A percentile compares a stretch with the other conserved stretches of the same genome.
Conservation (phyloP, 177 flowering plant genomes). For the Telopea speciosissima region DNA sequence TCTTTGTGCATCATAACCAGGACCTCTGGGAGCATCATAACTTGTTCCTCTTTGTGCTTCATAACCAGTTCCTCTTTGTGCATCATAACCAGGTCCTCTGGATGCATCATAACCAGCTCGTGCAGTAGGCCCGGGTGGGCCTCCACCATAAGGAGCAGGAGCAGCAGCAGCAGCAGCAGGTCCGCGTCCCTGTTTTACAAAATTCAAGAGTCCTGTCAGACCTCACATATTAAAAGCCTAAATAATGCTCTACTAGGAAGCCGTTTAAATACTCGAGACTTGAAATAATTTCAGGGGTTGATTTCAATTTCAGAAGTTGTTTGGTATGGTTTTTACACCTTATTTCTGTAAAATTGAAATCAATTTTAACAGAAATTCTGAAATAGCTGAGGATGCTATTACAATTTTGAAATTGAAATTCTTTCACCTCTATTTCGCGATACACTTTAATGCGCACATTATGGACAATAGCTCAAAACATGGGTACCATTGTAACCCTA, state of each 20-base stretch:
- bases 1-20: slow-evolving; percentile 17
- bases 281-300: too few relatives aligned
- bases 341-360: too few relatives aligned
- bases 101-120: slow-evolving; percentile 19
- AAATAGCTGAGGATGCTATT: too few relatives aligned
- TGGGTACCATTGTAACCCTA: too few relatives aligned
- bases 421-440: too few relatives aligned
- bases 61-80: slow-evolving; percentile 15
- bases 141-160: slow-evolving; percentile 10
- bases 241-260: neutral
- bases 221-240: neutral
- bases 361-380: too few relatives aligned
- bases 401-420: too few relatives aligned
- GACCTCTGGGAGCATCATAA: slow-evolving; percentile 18
- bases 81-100: slow-evolving; percentile 26
- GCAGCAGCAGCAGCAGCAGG: neutral
- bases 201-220: neutral
- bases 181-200: slow-evolving; percentile 1
- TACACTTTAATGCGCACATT: too few relatives aligned
- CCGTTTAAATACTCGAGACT: neutral
- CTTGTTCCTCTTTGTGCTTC: slow-evolving; percentile 25
- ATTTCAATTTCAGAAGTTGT: too few relatives aligned
- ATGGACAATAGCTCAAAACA: too few relatives aligned
- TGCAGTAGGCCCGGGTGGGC: slow-evolving; percentile 9
- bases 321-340: too few relatives aligned